These are phyloP conservation scores for Pezicula neosporulosa DNA, from an alignment of 2,329 filamentous ascomycete genomes.

Conservation along the genomic window DNA sequence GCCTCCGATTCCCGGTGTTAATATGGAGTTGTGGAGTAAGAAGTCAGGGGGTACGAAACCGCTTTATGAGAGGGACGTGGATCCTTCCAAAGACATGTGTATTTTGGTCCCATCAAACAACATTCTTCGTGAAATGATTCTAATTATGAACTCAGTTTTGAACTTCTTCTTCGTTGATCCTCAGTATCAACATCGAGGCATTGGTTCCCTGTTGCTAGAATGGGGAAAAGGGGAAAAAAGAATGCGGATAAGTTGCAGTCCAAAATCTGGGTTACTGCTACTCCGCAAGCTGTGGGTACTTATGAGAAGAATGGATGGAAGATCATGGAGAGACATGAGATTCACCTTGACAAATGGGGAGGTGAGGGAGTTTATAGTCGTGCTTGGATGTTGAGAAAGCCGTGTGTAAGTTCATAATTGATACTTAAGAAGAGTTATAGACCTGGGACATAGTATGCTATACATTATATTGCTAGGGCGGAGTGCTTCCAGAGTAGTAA, in stretches of 20 bases:
- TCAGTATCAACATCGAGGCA: slow-evolving; percentile 11
- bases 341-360: slow-evolving; percentile 14
- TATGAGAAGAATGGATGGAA: slow-evolving; percentile 26
- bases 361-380: slow-evolving; percentile 12
- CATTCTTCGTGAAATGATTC: background rate
- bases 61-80: slow-evolving; percentile 13
- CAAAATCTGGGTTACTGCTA: slow-evolving; percentile 16
- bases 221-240: slow-evolving; percentile 9
- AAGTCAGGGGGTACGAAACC: slow-evolving; percentile 11
- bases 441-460: too few relatives aligned
- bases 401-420: too few relatives aligned
- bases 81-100: slow-evolving; percentile 15
- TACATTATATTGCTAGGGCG: too few relatives aligned
- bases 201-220: slow-evolving; percentile 12
- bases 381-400: slow-evolving; percentile 13
- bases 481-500: too few relatives aligned
- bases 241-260: slow-evolving; percentile 9
- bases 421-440: too few relatives aligned
- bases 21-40: slow-evolving; percentile 14
- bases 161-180: slow-evolving; percentile 15
- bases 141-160: background rate
- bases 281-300: slow-evolving; percentile 11
- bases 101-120: background rate
- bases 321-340: slow-evolving; percentile 17
- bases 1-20: slow-evolving; percentile 8